Evolutionary conservation across 768 basidiomycete genomes (phyloP).

Genomic region (Serendipita sp.): DNA sequence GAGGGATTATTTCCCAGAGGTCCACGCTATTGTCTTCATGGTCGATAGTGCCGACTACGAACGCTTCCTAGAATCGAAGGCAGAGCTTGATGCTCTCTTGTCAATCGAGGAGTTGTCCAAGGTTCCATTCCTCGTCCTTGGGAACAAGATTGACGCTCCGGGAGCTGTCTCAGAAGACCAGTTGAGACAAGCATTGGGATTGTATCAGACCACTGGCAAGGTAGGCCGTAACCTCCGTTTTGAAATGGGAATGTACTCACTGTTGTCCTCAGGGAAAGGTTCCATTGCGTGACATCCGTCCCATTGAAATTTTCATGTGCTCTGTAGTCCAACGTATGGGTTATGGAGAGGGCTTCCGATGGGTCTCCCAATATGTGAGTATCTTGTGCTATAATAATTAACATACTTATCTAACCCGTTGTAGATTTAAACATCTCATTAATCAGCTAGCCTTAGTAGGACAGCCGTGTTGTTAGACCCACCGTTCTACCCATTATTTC

Average conservation of each 20-base stretch:
- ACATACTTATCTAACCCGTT: background rate
- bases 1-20: constrained; percentile 99
- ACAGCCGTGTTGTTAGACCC: too few species aligned
- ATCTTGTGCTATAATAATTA: background rate
- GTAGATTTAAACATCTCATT: background rate
- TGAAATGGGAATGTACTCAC: constrained; percentile 7
- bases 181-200: constrained; percentile 80
- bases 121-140: constrained; percentile 95
- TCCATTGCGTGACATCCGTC: constrained; percentile 88
- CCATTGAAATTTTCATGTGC: constrained; percentile 99
- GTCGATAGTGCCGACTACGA: constrained; percentile 96
- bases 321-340: constrained; percentile 98
- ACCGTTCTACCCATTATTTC: too few species aligned
- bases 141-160: constrained; percentile 99
- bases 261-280: constrained; percentile 64
- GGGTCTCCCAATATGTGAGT: constrained; percentile 92
- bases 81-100: constrained; percentile 89
- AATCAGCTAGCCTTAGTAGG: background rate
- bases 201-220: constrained; percentile 99
- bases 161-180: constrained; percentile 97
- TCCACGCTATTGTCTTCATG: constrained; percentile 95
- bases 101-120: constrained; percentile 89
- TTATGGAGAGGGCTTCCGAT: constrained; percentile 95
- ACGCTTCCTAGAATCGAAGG: constrained; percentile 90
- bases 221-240: constrained; percentile 26